Percentiles rank a stretch among this genome's conserved stretches.
Conservation (phyloP, 2,329 filamentous ascomycete species). For the Epichloe gansuensis region DNA sequence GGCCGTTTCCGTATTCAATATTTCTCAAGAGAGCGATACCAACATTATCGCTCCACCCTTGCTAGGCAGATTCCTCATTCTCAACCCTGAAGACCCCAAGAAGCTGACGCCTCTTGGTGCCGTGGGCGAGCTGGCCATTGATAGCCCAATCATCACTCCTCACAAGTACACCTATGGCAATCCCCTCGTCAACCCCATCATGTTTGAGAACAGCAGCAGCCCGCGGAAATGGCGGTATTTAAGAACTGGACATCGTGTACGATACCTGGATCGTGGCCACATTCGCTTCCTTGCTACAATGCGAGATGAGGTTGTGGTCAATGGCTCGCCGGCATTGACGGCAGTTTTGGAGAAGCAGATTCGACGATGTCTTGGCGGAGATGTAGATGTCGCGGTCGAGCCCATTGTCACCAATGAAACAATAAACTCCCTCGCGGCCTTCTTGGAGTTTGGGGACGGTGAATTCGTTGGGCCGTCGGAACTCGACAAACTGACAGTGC, state of each 20-base stretch:
- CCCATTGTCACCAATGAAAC: conserved; percentile 31
- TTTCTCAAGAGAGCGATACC: conserved; percentile 23
- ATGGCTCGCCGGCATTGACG: conserved; percentile 27
- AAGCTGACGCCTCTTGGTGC: conserved; percentile 40
- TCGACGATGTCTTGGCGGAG: conserved; percentile 32
- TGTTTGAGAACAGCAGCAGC: conserved; percentile 10
- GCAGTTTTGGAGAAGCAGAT: conserved; percentile 34
- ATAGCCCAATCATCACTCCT: conserved; percentile 29
- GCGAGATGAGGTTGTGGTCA: conserved; percentile 27
- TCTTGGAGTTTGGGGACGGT: conserved; percentile 33
- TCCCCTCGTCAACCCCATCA: conserved; percentile 14
- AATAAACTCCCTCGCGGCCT: conserved; percentile 31
- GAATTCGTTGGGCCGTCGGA: conserved; percentile 25
- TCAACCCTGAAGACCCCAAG: conserved; percentile 37
- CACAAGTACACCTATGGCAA: conserved; percentile 22
- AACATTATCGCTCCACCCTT: conserved; percentile 34
- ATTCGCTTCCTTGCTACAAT: conserved; percentile 35
- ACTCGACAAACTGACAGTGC: conserved; percentile 23
- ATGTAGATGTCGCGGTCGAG: conserved; percentile 37
- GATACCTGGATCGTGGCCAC: conserved; percentile 34
- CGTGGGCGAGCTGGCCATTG: conserved; percentile 46
- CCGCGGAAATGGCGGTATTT: conserved; percentile 25
- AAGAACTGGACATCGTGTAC: conserved; percentile 38
- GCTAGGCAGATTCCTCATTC: conserved; percentile 37
- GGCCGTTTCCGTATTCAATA: conserved; percentile 34